A percentile compares a stretch with the other conserved stretches of the same genome.
Evolutionary conservation across 345 rosid species (phyloP).

Genomic region (Populus alba): DNA sequence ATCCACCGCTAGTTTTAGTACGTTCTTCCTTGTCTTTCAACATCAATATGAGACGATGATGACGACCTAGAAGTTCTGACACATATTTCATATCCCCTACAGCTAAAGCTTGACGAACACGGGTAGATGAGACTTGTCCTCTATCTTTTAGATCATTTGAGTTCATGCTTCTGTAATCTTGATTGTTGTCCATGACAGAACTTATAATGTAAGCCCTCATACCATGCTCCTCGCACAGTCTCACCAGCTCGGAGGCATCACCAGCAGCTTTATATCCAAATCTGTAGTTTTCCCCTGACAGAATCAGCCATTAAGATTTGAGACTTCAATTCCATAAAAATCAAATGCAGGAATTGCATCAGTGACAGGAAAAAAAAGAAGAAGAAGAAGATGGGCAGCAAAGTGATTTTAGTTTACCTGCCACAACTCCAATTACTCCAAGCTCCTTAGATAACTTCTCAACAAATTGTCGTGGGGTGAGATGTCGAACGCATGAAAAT

Average conservation of each 20-base stretch:
- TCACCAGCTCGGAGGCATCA: constrained; percentile 66
- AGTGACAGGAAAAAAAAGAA: neutral
- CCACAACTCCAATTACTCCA: constrained; percentile 75
- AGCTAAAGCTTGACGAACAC: constrained; percentile 86
- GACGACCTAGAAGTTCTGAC: constrained; percentile 80
- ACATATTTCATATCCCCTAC: constrained; percentile 73
- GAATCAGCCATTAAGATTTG: constrained; percentile 1
- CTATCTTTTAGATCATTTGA: constrained; percentile 56
- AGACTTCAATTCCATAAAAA: constrained; percentile 1
- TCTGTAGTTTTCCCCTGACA: constrained; percentile 79
- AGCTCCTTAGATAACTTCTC: constrained; percentile 84
- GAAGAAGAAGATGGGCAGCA: neutral
- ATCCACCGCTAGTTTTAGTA: constrained; percentile 22
- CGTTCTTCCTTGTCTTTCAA: constrained; percentile 32
- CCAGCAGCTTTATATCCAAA: constrained; percentile 94
- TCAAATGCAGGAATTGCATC: neutral
- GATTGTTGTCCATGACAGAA: constrained; percentile 85
- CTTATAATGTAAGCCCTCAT: constrained; percentile 65
- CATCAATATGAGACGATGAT: constrained; percentile 63
- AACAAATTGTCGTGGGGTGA: constrained; percentile 77
- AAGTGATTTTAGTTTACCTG: constrained; percentile 45
- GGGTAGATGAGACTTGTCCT: constrained; percentile 94
- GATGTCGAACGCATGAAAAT: constrained; percentile 78
- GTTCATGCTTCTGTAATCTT: constrained; percentile 35
- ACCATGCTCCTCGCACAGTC: constrained; percentile 66